Conservation (phyloP, 2,329 filamentous ascomycete genomes). For the Lasiodiplodia sp. region DNA sequence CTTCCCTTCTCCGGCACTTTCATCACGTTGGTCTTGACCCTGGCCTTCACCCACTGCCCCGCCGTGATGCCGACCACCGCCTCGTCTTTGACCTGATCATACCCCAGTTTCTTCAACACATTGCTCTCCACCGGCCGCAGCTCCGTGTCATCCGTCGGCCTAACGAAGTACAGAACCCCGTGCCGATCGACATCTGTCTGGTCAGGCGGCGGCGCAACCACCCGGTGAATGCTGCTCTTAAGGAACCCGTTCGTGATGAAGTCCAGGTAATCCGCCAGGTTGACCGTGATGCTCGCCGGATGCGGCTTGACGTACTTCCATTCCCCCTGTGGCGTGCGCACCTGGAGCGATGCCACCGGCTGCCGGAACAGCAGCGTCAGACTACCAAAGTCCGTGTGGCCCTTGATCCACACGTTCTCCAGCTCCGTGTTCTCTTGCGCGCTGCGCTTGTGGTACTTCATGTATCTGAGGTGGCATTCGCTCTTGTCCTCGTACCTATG, state of each 20-base stretch:
- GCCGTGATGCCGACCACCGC: constrained; percentile 12
- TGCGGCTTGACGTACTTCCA: constrained; percentile 41
- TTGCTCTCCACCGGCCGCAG: constrained; percentile 12
- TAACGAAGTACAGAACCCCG: constrained; percentile 40
- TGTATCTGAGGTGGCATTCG: constrained; percentile 14
- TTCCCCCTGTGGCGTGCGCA: constrained; percentile 36
- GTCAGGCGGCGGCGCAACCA: constrained; percentile 53
- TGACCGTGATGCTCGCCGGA: constrained; percentile 40
- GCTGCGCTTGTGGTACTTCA: constrained; percentile 8
- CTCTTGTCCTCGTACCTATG: constrained; percentile 18
- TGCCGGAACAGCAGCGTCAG: constrained; percentile 37
- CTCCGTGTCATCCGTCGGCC: constrained; percentile 16
- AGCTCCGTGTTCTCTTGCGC: constrained; percentile 36
- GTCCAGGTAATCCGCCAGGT: constrained; percentile 44
- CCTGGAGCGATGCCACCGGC: constrained; percentile 39
- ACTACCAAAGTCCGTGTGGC: constrained; percentile 40
- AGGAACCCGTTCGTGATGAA: constrained; percentile 58
- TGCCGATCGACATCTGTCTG: constrained; percentile 47
- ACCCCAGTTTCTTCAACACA: constrained; percentile 42
- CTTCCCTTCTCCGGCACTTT: constrained; percentile 19
- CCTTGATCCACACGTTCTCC: constrained; percentile 43
- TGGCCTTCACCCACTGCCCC: constrained; percentile 16
- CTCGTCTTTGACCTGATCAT: constrained; percentile 33
- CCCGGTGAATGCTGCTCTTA: constrained; percentile 55
- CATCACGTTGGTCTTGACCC: constrained; percentile 34